Conservation (phyloP, 306 rosid genomes). For the Corylus americana region DNA sequence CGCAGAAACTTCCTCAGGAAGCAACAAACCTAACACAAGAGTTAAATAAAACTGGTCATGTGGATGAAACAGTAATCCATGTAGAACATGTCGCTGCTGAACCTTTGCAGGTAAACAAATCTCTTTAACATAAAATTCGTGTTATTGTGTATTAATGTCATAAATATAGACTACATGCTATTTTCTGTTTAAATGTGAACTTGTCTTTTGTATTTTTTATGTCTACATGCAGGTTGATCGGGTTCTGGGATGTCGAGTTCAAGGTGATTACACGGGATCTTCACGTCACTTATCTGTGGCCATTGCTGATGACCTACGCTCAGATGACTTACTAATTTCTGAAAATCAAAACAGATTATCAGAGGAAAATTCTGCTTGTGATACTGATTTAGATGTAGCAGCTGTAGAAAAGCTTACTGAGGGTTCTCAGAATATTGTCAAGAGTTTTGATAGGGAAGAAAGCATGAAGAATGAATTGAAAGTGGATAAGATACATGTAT, state of each 20-base stretch:
- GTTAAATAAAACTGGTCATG: slow-evolving; percentile 47
- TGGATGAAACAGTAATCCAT: slow-evolving; percentile 35
- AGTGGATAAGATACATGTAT: slow-evolving; percentile 65
- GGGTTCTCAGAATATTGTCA: slow-evolving; percentile 47
- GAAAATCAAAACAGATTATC: slow-evolving; percentile 48
- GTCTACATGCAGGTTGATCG: slow-evolving; percentile 78
- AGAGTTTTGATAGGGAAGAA: slow-evolving; percentile 52
- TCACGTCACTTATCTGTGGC: slow-evolving; percentile 47
- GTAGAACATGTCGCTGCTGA: slow-evolving; percentile 45
- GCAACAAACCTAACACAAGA: slow-evolving; percentile 40
- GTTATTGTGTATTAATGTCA: slow-evolving; percentile 22
- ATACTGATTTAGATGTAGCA: slow-evolving; percentile 57
- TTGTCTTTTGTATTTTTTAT: slow-evolving; percentile 28
- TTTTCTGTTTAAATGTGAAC: neutral
- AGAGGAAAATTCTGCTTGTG: slow-evolving; percentile 55
- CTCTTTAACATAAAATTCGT: slow-evolving; percentile 25
- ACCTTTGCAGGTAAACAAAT: slow-evolving; percentile 70
- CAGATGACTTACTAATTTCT: slow-evolving; percentile 48
- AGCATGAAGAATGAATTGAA: slow-evolving; percentile 42
- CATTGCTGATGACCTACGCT: slow-evolving; percentile 44
- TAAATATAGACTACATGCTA: slow-evolving; percentile 18
- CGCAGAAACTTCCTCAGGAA: slow-evolving; percentile 62
- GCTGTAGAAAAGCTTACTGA: slow-evolving; percentile 44
- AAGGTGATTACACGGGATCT: slow-evolving; percentile 45
- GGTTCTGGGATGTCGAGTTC: slow-evolving; percentile 89